Evolutionary conservation across 441 rosid genomes (phyloP).

Genomic region (Macaranga tanarius): DNA sequence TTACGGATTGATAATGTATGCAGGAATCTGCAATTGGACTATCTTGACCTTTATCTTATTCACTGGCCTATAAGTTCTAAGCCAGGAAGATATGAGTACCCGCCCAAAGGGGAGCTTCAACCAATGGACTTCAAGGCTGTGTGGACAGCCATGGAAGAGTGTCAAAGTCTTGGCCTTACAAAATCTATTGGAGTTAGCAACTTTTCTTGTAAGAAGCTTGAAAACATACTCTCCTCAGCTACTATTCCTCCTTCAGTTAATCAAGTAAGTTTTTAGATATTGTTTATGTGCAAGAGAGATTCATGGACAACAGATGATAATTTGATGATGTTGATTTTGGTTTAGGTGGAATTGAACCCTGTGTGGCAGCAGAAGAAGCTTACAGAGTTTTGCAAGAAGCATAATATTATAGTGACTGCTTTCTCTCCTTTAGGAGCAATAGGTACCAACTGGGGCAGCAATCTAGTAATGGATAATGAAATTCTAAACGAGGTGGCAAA

Average conservation of each 20-base stretch:
- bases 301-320: not conserved
- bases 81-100: slow-evolving; percentile 21
- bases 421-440: slow-evolving; percentile 32
- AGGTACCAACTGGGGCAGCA: slow-evolving; percentile 27
- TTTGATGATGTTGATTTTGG: not conserved
- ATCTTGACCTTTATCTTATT: slow-evolving; percentile 38
- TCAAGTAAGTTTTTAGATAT: slow-evolving; percentile 25
- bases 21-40: slow-evolving; percentile 34
- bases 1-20: not conserved
- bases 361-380: slow-evolving; percentile 42
- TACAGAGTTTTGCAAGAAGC: slow-evolving; percentile 27
- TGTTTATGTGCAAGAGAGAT: not conserved
- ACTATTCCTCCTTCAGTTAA: slow-evolving; percentile 36
- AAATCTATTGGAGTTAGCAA: slow-evolving; percentile 40
- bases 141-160: slow-evolving; percentile 41
- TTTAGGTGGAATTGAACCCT: slow-evolving; percentile 39
- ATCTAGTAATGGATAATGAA: slow-evolving; percentile 28
- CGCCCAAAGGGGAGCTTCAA: slow-evolving; percentile 22
- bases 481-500: slow-evolving; percentile 28
- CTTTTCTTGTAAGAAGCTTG: slow-evolving; percentile 40
- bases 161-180: slow-evolving; percentile 39
- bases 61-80: slow-evolving; percentile 40
- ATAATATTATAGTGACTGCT: slow-evolving; percentile 22
- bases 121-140: slow-evolving; percentile 32
- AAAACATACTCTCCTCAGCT: slow-evolving; percentile 28